Evolutionary conservation across 257 asterid species (phyloP), one percentile per base, ranked within the genome.

Genomic region (Forsythia suspensa): DNA sequence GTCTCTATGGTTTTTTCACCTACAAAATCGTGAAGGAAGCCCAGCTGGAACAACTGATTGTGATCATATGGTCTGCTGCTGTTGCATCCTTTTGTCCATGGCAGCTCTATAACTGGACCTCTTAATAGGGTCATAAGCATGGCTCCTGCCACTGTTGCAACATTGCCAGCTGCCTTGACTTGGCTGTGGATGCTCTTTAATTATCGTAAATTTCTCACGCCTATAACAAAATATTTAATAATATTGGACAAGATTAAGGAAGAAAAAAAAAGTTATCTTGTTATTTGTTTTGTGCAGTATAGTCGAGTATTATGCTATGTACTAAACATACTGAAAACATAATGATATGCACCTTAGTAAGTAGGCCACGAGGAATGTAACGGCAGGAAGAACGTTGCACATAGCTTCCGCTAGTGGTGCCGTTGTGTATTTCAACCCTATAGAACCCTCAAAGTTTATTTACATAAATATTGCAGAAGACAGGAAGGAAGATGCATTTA

Each of bases 331-430:
- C 55, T 46, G 4, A 18, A 46, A 46, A 18, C 18, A 11, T 46
- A 5, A 46, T 21, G 3, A 0, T 55, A 52, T 52, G 21, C 21
- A 91, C 99, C 99, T 91, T 93, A 90, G 88, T 55, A 89, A 69
- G 80, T 91, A 95, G 9, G 99, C 99, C 87, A 95, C 88, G 76
- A 91, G 42, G 80, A 95, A 93, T 42, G 99, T 93, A 61, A 95
- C 86, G n/a, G 99, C 99, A 0, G 98, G 99, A 78, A 95, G 97
- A 70, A 95, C 87, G 79, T 95, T 95, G 39, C 88, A 80, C 99
- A 95, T 93, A 20, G 98, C 97, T 16, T 93, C 97, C 21, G 97
- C 98, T 86, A 95, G 92, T 34, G 98, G 92, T 24, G 98, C 97
- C 10, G 97, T 95, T 24, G 99, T 95, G 85, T 88, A 87, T 76